phyloP scores from a whole-genome alignment of 192 early-diverging fungal genomes.

The Gaertneriomyces sp. region DNA sequence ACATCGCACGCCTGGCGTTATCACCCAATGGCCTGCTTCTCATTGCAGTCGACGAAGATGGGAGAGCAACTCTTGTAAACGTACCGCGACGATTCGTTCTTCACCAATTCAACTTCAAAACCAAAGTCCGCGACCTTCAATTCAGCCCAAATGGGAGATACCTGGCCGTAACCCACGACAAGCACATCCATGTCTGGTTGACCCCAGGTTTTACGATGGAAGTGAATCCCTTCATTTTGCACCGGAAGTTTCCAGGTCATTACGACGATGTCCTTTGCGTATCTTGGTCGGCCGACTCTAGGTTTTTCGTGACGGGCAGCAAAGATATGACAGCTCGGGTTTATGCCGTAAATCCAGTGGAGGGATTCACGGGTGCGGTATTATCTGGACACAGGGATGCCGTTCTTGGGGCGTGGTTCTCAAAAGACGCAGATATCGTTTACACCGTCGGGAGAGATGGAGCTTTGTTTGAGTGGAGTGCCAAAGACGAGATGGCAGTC shows the following conservation, averaged over 20 bases:
- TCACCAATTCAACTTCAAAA: constrained; percentile 86
- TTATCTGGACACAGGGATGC: constrained; percentile 82
- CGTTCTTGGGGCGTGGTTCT: constrained; percentile 83
- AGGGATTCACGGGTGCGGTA: constrained; percentile 68
- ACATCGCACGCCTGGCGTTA: constrained; percentile 84
- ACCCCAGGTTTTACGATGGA: constrained; percentile 89
- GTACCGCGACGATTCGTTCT: constrained; percentile 80
- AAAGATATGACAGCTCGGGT: constrained; percentile 82
- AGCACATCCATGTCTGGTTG: constrained; percentile 83
- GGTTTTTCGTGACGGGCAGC: constrained; percentile 61
- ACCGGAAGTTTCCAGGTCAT: constrained; percentile 71
- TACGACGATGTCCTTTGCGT: constrained; percentile 81
- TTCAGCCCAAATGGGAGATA: constrained; percentile 90
- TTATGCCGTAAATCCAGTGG: constrained; percentile 66
- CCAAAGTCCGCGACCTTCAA: constrained; percentile 70
- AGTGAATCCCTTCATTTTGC: constrained; percentile 87
- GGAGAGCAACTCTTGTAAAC: constrained; percentile 83
- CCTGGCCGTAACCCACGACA: constrained; percentile 85
- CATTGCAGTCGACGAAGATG: constrained; percentile 91
- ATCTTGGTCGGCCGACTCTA: constrained; percentile 84
- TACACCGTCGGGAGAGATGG: constrained; percentile 90
- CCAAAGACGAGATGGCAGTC: constrained; percentile 31
- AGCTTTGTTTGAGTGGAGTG: constrained; percentile 75
- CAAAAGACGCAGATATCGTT: constrained; percentile 60
- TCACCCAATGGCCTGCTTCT: constrained; percentile 86